Evolutionary conservation across 1,139 yeast genomes (phyloP).

Genomic region (Hemisphaericaspora subhashii): DNA sequence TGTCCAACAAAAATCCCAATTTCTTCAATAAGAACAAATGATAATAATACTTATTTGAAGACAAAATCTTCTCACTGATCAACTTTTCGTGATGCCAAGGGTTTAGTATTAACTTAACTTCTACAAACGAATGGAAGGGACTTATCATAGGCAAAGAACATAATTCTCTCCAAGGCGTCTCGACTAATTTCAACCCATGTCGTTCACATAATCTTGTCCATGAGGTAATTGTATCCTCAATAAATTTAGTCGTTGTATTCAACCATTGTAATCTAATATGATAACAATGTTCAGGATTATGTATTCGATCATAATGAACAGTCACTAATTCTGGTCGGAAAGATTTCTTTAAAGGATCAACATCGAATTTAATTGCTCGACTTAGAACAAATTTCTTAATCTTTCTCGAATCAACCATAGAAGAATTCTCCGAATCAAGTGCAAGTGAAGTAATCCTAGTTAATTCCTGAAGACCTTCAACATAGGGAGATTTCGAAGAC

Average conservation of each 20-base stretch:
- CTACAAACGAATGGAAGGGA: slow-evolving; percentile 88
- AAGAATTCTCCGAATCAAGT: slow-evolving; percentile 33
- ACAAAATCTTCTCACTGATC: slow-evolving; percentile 44
- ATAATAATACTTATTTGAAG: slow-evolving; percentile 57
- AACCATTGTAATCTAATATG: slow-evolving; percentile 93
- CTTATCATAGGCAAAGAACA: slow-evolving; percentile 72
- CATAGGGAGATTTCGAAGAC: slow-evolving; percentile 27
- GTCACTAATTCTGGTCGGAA: slow-evolving; percentile 75
- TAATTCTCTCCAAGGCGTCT: slow-evolving; percentile 88
- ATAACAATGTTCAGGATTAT: slow-evolving; percentile 93
- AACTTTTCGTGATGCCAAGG: slow-evolving; percentile 69
- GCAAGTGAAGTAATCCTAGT: slow-evolving; percentile 14
- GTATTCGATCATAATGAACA: slow-evolving; percentile 89
- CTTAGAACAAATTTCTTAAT: slow-evolving; percentile 45
- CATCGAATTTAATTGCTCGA: slow-evolving; percentile 65
- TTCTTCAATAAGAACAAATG: slow-evolving; percentile 62
- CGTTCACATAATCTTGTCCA: slow-evolving; percentile 85
- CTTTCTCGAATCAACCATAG: slow-evolving; percentile 28
- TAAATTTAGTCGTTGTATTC: slow-evolving; percentile 81
- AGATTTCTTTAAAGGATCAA: slow-evolving; percentile 73
- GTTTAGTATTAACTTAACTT: slow-evolving; percentile 58
- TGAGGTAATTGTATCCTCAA: slow-evolving; percentile 81
- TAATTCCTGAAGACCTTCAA: slow-evolving; percentile 17
- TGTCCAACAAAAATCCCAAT: slow-evolving; percentile 79
- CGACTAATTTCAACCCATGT: slow-evolving; percentile 85